phyloP scores from a whole-genome alignment of 495 filamentous ascomycete genomes.

The Podospora anserina region DNA sequence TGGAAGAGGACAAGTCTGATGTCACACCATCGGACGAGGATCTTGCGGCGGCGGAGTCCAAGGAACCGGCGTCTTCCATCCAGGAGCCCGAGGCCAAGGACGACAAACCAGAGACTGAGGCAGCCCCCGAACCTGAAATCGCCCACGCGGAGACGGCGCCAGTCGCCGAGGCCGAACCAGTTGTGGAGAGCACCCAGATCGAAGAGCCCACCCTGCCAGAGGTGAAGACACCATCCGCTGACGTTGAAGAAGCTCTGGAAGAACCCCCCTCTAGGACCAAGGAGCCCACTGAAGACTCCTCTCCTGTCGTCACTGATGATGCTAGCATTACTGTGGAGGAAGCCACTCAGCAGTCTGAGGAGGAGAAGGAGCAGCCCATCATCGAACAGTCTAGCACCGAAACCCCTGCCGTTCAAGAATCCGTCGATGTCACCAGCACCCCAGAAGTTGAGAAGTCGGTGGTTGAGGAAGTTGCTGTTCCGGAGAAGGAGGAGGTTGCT shows the following conservation, averaged over 20 bases:
- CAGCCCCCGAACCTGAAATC: not conserved
- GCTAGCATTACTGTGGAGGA: slow-evolving; percentile 9
- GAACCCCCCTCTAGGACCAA: not conserved
- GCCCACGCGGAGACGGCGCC: not conserved
- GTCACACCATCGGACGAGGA: not conserved
- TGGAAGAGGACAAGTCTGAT: not conserved
- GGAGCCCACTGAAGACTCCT: slow-evolving; percentile 8
- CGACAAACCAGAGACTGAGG: slow-evolving; percentile 1
- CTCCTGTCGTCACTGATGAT: slow-evolving; percentile 11
- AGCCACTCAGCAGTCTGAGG: slow-evolving; percentile 5
- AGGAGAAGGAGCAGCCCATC: not conserved
- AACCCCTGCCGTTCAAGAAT: not conserved
- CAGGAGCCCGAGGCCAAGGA: not conserved
- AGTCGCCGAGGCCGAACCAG: not conserved
- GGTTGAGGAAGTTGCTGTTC: slow-evolving; percentile 9
- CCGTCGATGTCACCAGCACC: not conserved
- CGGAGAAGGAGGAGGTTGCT: not conserved
- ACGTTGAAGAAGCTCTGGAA: not conserved
- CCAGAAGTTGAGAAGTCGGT: not conserved
- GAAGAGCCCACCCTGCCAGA: not conserved
- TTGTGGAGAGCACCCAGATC: not conserved
- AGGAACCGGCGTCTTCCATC: not conserved
- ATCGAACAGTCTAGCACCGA: slow-evolving; percentile 12
- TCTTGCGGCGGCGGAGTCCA: not conserved
- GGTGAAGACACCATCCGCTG: not conserved